Percentiles rank a stretch among this genome's conserved stretches.
Conservation (phyloP, 768 basidiomycete genomes). For the Mycena galopus region DNA sequence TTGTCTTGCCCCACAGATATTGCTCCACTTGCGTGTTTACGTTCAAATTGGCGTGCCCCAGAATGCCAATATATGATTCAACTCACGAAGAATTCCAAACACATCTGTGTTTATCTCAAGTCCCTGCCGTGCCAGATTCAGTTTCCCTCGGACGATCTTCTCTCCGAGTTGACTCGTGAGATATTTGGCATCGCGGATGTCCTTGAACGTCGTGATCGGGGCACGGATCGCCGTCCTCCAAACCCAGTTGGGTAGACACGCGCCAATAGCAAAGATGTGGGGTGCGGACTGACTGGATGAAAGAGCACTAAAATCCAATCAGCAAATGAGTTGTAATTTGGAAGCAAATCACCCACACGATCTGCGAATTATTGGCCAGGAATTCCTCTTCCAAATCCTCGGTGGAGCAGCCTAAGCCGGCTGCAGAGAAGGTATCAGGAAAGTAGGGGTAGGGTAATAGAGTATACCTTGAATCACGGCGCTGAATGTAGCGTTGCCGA, state of each 20-base stretch:
- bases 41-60: neutral
- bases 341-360: neutral
- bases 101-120: neutral
- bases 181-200: neutral
- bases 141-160: conserved; percentile 7
- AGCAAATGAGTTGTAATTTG: neutral
- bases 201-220: conserved; percentile 9
- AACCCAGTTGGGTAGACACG: neutral
- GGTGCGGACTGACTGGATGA: neutral
- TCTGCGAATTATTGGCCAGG: neutral
- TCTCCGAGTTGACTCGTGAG: neutral
- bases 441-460: neutral
- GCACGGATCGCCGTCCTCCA: neutral
- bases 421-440: neutral
- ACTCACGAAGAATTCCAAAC: conserved; percentile 2
- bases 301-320: neutral
- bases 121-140: neutral
- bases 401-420: neutral
- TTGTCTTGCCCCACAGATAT: neutral
- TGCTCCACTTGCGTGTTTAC: neutral
- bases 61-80: neutral
- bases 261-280: neutral
- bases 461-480: neutral
- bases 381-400: neutral
- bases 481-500: neutral